phyloP scores from a whole-genome alignment of 352 stramenopile genomes.

The Poterioochromonas sp. region DNA sequence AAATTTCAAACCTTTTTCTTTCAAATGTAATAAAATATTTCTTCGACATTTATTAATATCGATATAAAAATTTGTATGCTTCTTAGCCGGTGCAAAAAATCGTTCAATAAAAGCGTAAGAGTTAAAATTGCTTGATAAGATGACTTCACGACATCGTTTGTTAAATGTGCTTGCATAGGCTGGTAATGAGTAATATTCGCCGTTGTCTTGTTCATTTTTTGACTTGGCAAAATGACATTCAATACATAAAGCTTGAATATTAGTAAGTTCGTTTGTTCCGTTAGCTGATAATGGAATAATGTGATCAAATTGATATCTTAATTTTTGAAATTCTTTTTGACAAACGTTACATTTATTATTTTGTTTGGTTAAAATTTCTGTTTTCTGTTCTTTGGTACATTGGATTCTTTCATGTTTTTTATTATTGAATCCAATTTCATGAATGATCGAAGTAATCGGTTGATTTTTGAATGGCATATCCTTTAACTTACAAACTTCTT shows the following conservation, averaged over 20 bases:
- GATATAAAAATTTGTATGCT: slow-evolving; percentile 17
- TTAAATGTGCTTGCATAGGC: slow-evolving; percentile 15
- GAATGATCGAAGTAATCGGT: background rate
- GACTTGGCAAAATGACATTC: slow-evolving; percentile 24
- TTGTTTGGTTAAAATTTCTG: background rate
- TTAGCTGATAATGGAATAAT: slow-evolving; percentile 5
- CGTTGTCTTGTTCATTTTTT: slow-evolving; percentile 21
- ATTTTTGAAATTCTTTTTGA: background rate
- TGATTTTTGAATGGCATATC: slow-evolving; percentile 20
- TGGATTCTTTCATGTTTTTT: background rate
- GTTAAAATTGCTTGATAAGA: background rate
- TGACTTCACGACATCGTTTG: background rate
- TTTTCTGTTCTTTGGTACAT: slow-evolving; percentile 10
- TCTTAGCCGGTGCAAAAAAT: background rate
- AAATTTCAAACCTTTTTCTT: slow-evolving; percentile 30
- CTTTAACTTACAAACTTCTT: background rate
- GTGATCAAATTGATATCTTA: slow-evolving; percentile 25
- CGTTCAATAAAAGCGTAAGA: slow-evolving; percentile 23
- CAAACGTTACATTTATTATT: slow-evolving; percentile 27
- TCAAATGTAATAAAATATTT: slow-evolving; percentile 23
- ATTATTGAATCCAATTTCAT: background rate
- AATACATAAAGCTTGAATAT: slow-evolving; percentile 30
- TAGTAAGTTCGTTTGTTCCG: background rate
- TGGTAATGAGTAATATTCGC: slow-evolving; percentile 28
- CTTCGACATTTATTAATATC: slow-evolving; percentile 35